Evolutionary conservation across 2,329 filamentous ascomycete genomes (phyloP).

Genomic region (Drechslera avenae): DNA sequence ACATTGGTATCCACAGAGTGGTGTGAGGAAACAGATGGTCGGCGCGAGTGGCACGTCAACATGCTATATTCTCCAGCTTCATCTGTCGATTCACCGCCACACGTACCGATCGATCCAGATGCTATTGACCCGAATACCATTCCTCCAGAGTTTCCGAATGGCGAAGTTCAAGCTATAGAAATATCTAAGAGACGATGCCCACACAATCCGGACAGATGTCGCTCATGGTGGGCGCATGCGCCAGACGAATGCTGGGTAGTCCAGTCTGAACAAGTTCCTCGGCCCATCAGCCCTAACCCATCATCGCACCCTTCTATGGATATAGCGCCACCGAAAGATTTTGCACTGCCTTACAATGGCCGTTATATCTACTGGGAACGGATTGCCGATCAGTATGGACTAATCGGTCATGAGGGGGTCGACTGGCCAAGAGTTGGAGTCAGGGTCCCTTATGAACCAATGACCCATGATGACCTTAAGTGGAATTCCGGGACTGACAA

Average conservation of each 20-base stretch:
- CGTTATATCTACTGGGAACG: conserved; percentile 1
- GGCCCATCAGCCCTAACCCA: not conserved
- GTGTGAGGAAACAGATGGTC: conserved; percentile 8
- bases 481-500: too few species aligned
- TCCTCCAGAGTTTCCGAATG: too few species aligned
- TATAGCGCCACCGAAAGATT: not conserved
- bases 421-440: conserved; percentile 12
- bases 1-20: not conserved
- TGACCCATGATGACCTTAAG: not conserved
- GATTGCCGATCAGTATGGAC: conserved; percentile 9
- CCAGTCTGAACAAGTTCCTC: not conserved
- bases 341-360: not conserved
- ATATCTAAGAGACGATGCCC: not conserved
- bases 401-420: not conserved
- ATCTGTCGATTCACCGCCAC: conserved; percentile 11
- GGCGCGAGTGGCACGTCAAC: conserved; percentile 14
- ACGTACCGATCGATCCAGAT: not conserved
- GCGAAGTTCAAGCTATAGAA: too few species aligned
- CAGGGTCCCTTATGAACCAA: conserved; percentile 10
- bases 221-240: conserved; percentile 8
- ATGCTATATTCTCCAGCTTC: not conserved
- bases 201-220: not conserved
- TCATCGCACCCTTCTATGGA: not conserved
- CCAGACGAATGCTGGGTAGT: conserved; percentile 6
- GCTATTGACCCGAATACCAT: too few species aligned